These are phyloP conservation scores for Calonectria fujianensis DNA, from an alignment of 2,329 filamentous ascomycete species.

Conservation along the genomic window DNA sequence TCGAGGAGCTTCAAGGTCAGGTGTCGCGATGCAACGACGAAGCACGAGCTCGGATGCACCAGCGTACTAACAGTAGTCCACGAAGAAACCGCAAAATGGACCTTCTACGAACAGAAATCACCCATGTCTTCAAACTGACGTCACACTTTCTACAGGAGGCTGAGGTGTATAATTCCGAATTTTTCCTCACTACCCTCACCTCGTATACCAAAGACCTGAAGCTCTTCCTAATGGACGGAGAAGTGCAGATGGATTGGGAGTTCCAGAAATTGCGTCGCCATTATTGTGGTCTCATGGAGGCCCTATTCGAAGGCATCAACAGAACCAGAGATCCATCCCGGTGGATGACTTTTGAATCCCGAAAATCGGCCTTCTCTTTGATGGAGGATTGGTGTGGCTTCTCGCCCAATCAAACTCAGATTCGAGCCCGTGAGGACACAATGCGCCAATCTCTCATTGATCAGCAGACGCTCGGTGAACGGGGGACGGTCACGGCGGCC, in stretches of 20 bases:
- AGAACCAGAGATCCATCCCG: constrained; percentile 87
- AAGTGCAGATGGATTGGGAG: constrained; percentile 95
- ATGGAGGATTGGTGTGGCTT: constrained; percentile 99
- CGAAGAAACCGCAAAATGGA: constrained; percentile 90
- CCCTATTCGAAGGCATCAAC: constrained; percentile 93
- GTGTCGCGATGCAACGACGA: constrained; percentile 92
- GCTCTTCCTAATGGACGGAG: constrained; percentile 94
- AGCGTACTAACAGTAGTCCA: constrained; percentile 88
- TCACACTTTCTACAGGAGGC: constrained; percentile 89
- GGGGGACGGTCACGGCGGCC: constrained; percentile 87
- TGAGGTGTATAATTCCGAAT: constrained; percentile 89
- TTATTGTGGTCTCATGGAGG: constrained; percentile 95
- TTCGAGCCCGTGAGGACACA: constrained; percentile 87
- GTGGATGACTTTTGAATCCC: constrained; percentile 98
- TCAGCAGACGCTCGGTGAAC: constrained; percentile 84
- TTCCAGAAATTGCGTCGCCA: constrained; percentile 94
- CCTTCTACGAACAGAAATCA: constrained; percentile 92
- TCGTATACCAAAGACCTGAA: constrained; percentile 94
- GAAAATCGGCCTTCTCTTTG: constrained; percentile 94
- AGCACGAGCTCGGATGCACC: constrained; percentile 89
- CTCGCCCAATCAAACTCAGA: constrained; percentile 90
- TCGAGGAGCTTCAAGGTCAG: constrained; percentile 92
- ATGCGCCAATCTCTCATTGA: constrained; percentile 91
- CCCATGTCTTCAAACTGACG: constrained; percentile 95
- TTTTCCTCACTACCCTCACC: constrained; percentile 91